Conservation (phyloP, 768 basidiomycete genomes). For the Pulveroboletus sp. region DNA sequence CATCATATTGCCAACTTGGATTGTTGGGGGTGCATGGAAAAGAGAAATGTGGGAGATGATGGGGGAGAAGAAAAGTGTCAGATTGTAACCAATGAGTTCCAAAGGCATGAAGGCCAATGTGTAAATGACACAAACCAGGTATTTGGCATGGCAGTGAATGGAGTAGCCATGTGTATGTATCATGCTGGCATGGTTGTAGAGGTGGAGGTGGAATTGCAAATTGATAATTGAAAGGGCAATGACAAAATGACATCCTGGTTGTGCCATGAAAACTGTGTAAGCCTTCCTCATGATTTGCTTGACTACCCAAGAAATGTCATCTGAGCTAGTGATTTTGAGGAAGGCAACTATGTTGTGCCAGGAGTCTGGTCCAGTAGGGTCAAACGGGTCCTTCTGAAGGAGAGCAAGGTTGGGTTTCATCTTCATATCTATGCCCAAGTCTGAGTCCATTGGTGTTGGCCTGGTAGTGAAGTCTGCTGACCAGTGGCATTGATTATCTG, state of each 20-base stretch:
- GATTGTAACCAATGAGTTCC: background rate
- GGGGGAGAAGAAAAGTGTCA: background rate
- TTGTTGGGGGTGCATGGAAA: background rate
- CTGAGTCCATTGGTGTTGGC: background rate
- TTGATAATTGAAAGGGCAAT: background rate
- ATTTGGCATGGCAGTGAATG: background rate
- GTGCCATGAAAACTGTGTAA: background rate
- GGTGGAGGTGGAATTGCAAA: no score
- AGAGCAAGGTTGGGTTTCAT: background rate
- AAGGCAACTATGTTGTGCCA: no score
- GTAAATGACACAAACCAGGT: background rate
- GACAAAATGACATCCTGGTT: background rate
- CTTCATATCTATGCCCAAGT: background rate
- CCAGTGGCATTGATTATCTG: background rate
- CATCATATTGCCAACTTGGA: background rate
- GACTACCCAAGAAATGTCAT: background rate
- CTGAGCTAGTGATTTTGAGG: background rate
- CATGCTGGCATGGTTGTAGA: background rate
- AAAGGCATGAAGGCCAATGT: background rate
- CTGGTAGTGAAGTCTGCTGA: background rate
- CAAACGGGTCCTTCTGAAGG: background rate
- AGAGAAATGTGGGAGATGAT: background rate
- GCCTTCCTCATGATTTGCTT: background rate
- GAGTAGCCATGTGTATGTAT: background rate
- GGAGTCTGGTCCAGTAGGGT: background rate